phyloP scores from a whole-genome alignment of 1,139 yeast species.

The Saccharomyces pastorianus region DNA sequence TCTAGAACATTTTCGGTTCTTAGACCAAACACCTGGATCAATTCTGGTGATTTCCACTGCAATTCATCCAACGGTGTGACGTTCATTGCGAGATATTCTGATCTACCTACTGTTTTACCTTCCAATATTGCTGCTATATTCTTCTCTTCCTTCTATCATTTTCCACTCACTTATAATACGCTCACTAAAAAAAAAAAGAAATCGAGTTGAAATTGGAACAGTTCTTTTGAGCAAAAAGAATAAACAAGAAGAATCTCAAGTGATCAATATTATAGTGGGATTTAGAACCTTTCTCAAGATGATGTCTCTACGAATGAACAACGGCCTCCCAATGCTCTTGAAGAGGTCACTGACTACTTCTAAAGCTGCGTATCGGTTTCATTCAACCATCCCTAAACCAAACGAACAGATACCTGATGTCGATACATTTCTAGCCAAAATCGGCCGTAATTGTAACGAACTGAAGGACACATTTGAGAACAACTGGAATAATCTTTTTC shows the following conservation, averaged over 20 bases:
- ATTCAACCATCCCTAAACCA: slow-evolving; percentile 37
- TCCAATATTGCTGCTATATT: background rate
- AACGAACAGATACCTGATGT: slow-evolving; percentile 59
- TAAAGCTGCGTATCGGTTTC: background rate
- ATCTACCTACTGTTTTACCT: too few relatives aligned
- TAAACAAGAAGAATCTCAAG: background rate
- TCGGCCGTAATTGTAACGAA: slow-evolving; percentile 70
- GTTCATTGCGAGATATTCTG: slow-evolving; percentile 6
- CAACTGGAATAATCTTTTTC: slow-evolving; percentile 61
- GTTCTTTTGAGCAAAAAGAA: background rate
- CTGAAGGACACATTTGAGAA: slow-evolving; percentile 63
- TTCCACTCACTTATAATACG: background rate
- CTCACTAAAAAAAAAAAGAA: background rate
- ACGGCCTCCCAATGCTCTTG: background rate
- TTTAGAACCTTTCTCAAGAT: background rate
- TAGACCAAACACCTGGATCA: slow-evolving; percentile 83
- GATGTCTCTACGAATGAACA: background rate
- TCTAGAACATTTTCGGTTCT: slow-evolving; percentile 86
- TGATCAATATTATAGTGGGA: too few relatives aligned
- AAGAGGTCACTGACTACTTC: background rate
- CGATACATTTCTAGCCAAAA: slow-evolving; percentile 56
- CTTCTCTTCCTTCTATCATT: background rate
- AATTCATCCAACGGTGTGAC: slow-evolving; percentile 62
- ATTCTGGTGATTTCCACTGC: slow-evolving; percentile 96
- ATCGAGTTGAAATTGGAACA: background rate